Percentiles rank a stretch among this genome's conserved stretches.
These are phyloP conservation scores for Polychaeton citri DNA, from an alignment of 2,329 filamentous ascomycete genomes.

Conservation along the genomic window DNA sequence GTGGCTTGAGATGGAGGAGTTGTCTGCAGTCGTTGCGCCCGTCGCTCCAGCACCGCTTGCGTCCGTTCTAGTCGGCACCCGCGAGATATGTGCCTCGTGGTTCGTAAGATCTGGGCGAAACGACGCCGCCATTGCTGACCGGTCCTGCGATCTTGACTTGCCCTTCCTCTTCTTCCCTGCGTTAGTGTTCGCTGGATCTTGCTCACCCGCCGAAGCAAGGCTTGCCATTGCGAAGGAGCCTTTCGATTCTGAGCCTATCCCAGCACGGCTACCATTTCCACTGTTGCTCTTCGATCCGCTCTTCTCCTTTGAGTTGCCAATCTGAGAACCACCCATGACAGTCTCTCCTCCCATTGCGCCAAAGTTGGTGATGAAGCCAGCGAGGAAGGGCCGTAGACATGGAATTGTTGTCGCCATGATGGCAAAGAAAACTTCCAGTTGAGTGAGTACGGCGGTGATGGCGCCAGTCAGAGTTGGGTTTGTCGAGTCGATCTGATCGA, in stretches of 20 bases:
- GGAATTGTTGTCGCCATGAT: slow-evolving; percentile 30
- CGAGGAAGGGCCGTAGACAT: slow-evolving; percentile 29
- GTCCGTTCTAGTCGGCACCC: not conserved
- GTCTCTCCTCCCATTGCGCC: slow-evolving; percentile 8
- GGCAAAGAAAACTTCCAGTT: slow-evolving; percentile 29
- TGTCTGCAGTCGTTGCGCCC: not conserved
- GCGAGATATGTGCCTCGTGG: not conserved
- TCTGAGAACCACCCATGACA: slow-evolving; percentile 1
- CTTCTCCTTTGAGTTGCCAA: slow-evolving; percentile 1
- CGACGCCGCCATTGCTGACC: not conserved
- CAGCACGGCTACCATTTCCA: not conserved
- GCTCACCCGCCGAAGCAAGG: not conserved
- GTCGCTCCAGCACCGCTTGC: not conserved
- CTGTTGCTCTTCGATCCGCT: not conserved
- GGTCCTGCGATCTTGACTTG: not conserved
- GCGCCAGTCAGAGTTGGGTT: slow-evolving; percentile 26
- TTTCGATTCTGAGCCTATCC: not conserved
- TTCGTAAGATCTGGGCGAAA: not conserved
- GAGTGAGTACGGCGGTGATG: slow-evolving; percentile 23
- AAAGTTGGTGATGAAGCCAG: slow-evolving; percentile 7
- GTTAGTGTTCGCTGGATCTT: not conserved
- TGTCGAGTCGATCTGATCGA: slow-evolving; percentile 16
- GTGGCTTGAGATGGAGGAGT: not conserved
- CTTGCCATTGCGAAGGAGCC: not conserved
- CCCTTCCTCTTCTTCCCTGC: not conserved